These are phyloP conservation scores for Tripidium arundinaceum DNA, from an alignment of 202 grass and related monocot genomes.

Conservation along the genomic window DNA sequence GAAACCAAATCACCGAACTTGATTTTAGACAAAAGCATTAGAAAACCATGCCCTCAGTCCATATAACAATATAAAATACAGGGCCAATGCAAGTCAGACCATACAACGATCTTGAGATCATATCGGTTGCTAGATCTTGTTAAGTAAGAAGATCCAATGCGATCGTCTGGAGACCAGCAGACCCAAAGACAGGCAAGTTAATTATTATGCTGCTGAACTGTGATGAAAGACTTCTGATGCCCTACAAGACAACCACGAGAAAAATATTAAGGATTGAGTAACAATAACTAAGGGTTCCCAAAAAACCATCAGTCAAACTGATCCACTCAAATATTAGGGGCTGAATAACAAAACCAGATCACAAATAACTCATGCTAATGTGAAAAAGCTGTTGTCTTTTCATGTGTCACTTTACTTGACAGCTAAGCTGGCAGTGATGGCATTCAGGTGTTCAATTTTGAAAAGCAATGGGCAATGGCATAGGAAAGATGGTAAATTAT, in stretches of 20 bases:
- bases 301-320: background rate
- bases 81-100: background rate
- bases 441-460: background rate
- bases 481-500: background rate
- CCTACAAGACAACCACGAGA: background rate
- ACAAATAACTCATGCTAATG: background rate
- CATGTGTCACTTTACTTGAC: background rate
- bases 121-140: background rate
- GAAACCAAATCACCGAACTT: background rate
- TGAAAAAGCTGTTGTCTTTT: background rate
- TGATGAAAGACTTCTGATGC: background rate
- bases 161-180: background rate
- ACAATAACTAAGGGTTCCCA: background rate
- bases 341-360: background rate
- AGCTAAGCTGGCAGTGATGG: too few species aligned
- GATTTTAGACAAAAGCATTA: background rate
- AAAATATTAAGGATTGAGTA: background rate
- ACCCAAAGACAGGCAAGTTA: background rate
- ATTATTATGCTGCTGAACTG: constrained; percentile 11
- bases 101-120: background rate
- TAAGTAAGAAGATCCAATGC: background rate
- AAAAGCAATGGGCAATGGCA: background rate
- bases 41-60: background rate
- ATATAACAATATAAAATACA: too few species aligned
- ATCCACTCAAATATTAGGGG: background rate